phyloP scores from a whole-genome alignment of 108 stramenopile species.

The Schizochytrium sp. region DNA sequence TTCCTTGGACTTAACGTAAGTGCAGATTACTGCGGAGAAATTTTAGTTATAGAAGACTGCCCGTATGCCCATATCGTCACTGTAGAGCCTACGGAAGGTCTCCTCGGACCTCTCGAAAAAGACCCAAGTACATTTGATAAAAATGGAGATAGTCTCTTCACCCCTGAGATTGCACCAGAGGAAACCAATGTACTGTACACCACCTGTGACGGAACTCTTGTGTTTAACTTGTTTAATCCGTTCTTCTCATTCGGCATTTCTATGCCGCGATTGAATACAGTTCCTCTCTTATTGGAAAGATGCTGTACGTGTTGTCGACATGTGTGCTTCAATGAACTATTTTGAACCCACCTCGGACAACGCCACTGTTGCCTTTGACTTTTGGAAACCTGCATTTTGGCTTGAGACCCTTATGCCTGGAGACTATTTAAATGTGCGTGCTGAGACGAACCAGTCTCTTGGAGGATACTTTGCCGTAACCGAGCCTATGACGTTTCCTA shows the following conservation, averaged over 20 bases:
- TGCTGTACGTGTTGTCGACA: neutral
- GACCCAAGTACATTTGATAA: conserved; percentile 25
- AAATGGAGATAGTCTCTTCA: neutral
- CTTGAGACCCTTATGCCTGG: conserved; percentile 30
- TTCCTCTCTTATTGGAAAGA: neutral
- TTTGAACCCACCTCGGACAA: neutral
- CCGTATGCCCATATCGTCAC: neutral
- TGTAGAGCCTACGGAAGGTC: neutral
- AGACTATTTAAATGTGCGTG: neutral
- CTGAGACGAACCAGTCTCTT: neutral
- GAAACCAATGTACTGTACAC: conserved; percentile 10
- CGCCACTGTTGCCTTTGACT: conserved; percentile 1
- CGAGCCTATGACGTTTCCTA: neutral
- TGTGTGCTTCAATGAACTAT: neutral
- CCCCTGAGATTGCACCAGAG: neutral
- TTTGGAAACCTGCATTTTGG: conserved; percentile 12
- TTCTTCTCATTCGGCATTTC: neutral
- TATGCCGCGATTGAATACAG: neutral
- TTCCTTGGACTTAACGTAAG: too few species aligned
- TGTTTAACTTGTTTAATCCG: neutral
- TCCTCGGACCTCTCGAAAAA: neutral
- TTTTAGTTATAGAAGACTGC: neutral
- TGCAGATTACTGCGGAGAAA: neutral
- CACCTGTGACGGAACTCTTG: conserved; percentile 39
- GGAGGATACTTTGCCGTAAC: neutral